Evolutionary conservation across 2,329 filamentous ascomycete species (phyloP).

Genomic region (Diaporthe sp.): DNA sequence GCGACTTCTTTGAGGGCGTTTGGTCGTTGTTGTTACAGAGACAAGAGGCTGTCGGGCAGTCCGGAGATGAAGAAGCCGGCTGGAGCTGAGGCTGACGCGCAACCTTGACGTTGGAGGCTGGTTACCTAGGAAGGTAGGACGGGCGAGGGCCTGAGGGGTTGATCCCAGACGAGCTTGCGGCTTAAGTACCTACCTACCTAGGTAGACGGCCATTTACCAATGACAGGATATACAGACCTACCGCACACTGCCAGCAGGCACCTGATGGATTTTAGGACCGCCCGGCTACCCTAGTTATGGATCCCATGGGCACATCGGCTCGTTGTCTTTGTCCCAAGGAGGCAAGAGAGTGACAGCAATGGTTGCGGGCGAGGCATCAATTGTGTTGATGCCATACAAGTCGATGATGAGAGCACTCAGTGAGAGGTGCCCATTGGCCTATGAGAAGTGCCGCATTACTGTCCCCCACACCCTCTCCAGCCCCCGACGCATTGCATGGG

Average conservation of each 20-base stretch:
- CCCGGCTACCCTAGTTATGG: not conserved
- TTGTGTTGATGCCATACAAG: slow-evolving; percentile 39
- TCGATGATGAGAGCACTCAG: slow-evolving; percentile 37
- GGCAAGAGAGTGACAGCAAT: slow-evolving; percentile 23
- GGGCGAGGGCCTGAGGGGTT: not conserved
- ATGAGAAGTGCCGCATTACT: slow-evolving; percentile 36
- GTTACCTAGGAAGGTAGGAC: slow-evolving; percentile 1
- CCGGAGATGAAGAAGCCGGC: not conserved
- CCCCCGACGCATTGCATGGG: slow-evolving; percentile 18
- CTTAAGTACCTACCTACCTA: slow-evolving; percentile 2
- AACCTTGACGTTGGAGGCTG: slow-evolving; percentile 11
- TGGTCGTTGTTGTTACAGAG: not conserved
- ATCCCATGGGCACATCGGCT: not conserved
- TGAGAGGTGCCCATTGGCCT: slow-evolving; percentile 20
- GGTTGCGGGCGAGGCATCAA: slow-evolving; percentile 38
- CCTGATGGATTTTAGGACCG: slow-evolving; percentile 5
- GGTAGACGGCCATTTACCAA: not conserved
- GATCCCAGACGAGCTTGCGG: slow-evolving; percentile 13
- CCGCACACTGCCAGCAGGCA: not conserved
- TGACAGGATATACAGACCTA: not conserved
- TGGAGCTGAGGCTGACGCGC: slow-evolving; percentile 4
- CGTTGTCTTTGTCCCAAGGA: slow-evolving; percentile 14
- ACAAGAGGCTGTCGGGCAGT: not conserved
- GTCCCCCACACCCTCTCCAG: slow-evolving; percentile 25
- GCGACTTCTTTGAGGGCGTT: not conserved